Evolutionary conservation across 2,329 filamentous ascomycete species (phyloP).

Genomic region (Calonectria honghensis): DNA sequence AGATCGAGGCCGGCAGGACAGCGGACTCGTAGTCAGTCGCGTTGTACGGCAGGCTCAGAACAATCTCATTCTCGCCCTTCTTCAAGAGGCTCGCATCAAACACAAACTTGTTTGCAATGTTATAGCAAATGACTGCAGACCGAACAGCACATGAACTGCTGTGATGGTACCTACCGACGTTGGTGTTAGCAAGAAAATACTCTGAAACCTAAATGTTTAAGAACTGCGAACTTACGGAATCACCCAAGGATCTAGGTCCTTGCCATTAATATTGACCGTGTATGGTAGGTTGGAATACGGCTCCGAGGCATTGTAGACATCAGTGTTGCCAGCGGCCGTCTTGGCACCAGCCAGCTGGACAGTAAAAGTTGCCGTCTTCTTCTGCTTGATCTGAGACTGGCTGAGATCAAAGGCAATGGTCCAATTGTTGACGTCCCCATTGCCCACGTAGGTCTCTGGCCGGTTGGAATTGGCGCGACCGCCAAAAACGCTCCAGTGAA

Average conservation of each 20-base stretch:
- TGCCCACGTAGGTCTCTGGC: constrained; percentile 64
- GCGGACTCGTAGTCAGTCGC: constrained; percentile 76
- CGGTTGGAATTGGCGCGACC: constrained; percentile 70
- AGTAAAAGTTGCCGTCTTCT: constrained; percentile 73
- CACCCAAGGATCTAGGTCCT: constrained; percentile 70
- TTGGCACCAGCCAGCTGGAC: constrained; percentile 79
- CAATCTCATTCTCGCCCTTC: constrained; percentile 72
- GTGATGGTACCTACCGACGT: constrained; percentile 45
- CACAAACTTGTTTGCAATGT: constrained; percentile 74
- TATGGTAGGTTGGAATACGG: constrained; percentile 72
- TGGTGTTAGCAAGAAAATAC: not conserved
- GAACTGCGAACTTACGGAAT: constrained; percentile 67
- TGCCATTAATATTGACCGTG: constrained; percentile 63
- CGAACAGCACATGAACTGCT: constrained; percentile 75
- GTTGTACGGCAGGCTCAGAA: constrained; percentile 75
- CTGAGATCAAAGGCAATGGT: constrained; percentile 72
- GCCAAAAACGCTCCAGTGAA: constrained; percentile 80
- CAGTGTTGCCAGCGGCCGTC: constrained; percentile 77
- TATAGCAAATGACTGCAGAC: constrained; percentile 77
- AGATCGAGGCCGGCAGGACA: constrained; percentile 71
- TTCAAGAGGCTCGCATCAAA: constrained; percentile 71
- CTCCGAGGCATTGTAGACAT: constrained; percentile 72
- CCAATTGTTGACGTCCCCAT: constrained; percentile 74
- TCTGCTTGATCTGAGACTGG: constrained; percentile 63
- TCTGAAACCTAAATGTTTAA: not conserved